Percentiles rank a stretch among this genome's conserved stretches.
Evolutionary conservation across 2,329 filamentous ascomycete species (phyloP).

Genomic region (Fusarium liriodendri): DNA sequence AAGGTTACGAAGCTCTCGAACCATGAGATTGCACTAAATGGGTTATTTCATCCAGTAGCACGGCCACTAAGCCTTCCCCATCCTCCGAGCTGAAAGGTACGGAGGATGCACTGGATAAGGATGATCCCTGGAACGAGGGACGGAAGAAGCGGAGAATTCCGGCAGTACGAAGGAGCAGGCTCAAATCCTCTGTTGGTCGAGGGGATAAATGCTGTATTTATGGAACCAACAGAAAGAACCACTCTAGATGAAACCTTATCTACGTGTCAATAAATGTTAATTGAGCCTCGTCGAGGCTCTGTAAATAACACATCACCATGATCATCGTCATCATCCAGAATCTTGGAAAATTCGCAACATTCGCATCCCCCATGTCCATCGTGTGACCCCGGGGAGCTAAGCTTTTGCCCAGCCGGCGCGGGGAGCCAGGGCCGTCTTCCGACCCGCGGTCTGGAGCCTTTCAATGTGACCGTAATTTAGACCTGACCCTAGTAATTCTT

Average conservation of each 20-base stretch:
- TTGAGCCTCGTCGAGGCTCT: not conserved
- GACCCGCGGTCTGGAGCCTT: not conserved
- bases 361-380: slow-evolving; percentile 1
- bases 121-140: not conserved
- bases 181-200: not conserved
- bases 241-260: not conserved
- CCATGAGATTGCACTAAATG: not conserved
- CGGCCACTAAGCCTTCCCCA: not conserved
- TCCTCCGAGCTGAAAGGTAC: not conserved
- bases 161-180: not conserved
- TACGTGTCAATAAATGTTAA: not conserved
- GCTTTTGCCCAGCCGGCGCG: slow-evolving; percentile 33
- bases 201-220: not conserved
- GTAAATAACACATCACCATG: not conserved
- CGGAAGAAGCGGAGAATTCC: not conserved
- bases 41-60: not conserved
- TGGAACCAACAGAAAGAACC: not conserved
- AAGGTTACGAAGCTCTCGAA: not conserved
- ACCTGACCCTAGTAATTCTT: not conserved
- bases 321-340: not conserved
- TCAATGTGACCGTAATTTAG: not conserved
- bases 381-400: slow-evolving; percentile 17
- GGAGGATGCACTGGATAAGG: not conserved
- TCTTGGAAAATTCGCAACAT: not conserved
- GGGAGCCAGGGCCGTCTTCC: not conserved